Base-by-base conservation (phyloP, 1,284 basidiomycete species). In the Ustilago curta region DNA sequence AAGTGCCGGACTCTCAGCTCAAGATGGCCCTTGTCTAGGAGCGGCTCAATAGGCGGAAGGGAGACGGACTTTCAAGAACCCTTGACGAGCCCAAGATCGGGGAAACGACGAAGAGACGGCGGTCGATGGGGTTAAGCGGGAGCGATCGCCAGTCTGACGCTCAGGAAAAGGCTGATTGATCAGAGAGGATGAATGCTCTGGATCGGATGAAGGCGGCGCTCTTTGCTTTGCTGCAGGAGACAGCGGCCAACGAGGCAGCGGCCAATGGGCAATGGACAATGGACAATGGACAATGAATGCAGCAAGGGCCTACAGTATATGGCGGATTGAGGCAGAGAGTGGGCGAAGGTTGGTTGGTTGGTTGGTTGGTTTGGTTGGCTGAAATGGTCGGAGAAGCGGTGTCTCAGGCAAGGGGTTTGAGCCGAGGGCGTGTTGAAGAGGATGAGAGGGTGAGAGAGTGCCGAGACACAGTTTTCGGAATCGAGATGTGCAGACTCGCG, bases 351-450 rank as follows among this genome's bases (percentile, higher is more conserved):
- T n/a, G n/a, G n/a, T n/a, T n/a, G n/a, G n/a, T n/a, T n/a, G n/a
- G n/a, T n/a, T n/a, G n/a, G n/a, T n/a, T n/a, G n/a, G n/a, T 2
- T 32, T 37, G 35, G 14, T 12, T 37, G 50, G 21, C 35, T 25
- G 50, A 4, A 27, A 37, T 45, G 43, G 43, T 45, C 43, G 43
- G 43, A 27, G 43, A 45, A 52, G 49, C 49, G n/a, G 18, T 52
- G 50, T 39, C 50, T 52, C 23, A 21, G 35, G 9, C 14, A 37
- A 37, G 35, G 14, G 35, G 35, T 12, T 37, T 37, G 35, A 16
- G 35, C 35, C 35, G 35, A 37, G 35, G 35, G 35, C 35, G 35
- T 37, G 14, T 16, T 37, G 35, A 37, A 37, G 35, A 37, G 35
- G 35, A 37, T 37, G 37, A 35, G 19, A 11, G n/a, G 18, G 23